Evolutionary conservation across 805 yeast genomes (phyloP).

Genomic region (Zygoascus tannicola): DNA sequence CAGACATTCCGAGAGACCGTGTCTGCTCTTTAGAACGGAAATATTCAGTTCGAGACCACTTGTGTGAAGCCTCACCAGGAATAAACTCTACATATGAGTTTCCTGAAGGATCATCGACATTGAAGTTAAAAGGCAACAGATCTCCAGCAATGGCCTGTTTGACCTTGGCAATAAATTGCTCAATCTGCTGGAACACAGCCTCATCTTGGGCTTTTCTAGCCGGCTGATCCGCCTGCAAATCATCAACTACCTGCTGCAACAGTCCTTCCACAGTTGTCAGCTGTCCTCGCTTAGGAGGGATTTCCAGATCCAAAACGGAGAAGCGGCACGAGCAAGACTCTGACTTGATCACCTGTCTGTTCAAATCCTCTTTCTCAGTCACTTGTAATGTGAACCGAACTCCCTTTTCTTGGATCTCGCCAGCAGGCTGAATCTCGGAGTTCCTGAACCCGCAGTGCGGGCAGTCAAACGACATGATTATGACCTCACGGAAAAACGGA

Average conservation of each 20-base stretch:
- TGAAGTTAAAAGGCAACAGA: conserved; percentile 66
- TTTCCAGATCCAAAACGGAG: conserved; percentile 79
- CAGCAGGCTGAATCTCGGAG: conserved; percentile 94
- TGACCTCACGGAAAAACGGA: conserved; percentile 85
- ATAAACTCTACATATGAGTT: conserved; percentile 90
- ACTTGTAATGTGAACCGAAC: conserved; percentile 59
- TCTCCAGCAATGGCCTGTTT: conserved; percentile 52
- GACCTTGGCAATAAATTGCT: conserved; percentile 53
- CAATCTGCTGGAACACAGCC: conserved; percentile 65
- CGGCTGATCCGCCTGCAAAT: conserved; percentile 72
- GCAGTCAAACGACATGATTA: conserved; percentile 91
- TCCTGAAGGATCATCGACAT: conserved; percentile 89
- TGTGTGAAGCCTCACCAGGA: conserved; percentile 81
- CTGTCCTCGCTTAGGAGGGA: conserved; percentile 92
- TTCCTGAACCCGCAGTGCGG: conserved; percentile 90
- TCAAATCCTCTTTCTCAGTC: conserved; percentile 63
- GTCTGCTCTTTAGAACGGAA: conserved; percentile 82
- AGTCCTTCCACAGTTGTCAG: conserved; percentile 89
- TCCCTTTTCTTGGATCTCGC: conserved; percentile 84
- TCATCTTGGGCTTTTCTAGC: conserved; percentile 68
- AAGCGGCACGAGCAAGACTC: conserved; percentile 77
- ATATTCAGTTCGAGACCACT: conserved; percentile 82
- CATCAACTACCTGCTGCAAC: conserved; percentile 71
- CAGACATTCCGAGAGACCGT: conserved; percentile 69
- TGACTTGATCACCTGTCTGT: conserved; percentile 84